These are phyloP conservation scores for Phylloporus arenicola DNA, from an alignment of 768 basidiomycete genomes.

Conservation along the genomic window DNA sequence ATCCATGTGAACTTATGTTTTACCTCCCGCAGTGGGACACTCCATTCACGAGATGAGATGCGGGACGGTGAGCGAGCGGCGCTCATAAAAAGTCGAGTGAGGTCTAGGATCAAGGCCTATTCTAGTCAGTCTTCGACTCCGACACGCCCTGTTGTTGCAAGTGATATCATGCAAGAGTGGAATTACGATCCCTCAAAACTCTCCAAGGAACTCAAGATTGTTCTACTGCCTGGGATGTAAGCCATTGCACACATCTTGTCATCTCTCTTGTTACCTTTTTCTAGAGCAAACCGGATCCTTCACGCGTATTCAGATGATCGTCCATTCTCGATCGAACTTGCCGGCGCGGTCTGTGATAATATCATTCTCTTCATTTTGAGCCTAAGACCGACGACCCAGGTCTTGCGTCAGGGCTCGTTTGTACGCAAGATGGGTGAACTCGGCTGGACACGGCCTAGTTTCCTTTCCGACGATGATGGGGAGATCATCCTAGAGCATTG, in stretches of 20 bases:
- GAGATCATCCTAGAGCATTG: conserved; percentile 42
- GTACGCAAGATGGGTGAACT: conserved; percentile 48
- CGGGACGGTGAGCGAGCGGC: conserved; percentile 19
- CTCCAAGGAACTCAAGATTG: neutral
- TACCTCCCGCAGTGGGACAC: conserved; percentile 25
- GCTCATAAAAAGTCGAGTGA: conserved; percentile 16
- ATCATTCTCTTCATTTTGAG: neutral
- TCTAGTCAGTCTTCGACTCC: neutral
- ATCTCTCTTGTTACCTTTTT: neutral
- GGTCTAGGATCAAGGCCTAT: neutral
- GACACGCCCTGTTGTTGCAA: neutral
- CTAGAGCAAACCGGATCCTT: conserved; percentile 35
- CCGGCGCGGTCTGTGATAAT: conserved; percentile 41
- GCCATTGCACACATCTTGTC: neutral
- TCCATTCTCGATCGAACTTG: conserved; percentile 49
- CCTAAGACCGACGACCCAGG: conserved; percentile 25
- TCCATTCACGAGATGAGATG: conserved; percentile 22
- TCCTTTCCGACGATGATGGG: conserved; percentile 35
- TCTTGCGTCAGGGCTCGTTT: conserved; percentile 52
- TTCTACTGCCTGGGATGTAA: conserved; percentile 18
- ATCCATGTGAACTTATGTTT: neutral
- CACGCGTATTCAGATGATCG: conserved; percentile 46
- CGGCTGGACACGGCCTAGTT: conserved; percentile 43
- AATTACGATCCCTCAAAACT: conserved; percentile 10
- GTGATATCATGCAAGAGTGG: conserved; percentile 6